Base-by-base conservation (phyloP, 2,329 filamentous ascomycete species). In the Fusarium verticillioides region DNA sequence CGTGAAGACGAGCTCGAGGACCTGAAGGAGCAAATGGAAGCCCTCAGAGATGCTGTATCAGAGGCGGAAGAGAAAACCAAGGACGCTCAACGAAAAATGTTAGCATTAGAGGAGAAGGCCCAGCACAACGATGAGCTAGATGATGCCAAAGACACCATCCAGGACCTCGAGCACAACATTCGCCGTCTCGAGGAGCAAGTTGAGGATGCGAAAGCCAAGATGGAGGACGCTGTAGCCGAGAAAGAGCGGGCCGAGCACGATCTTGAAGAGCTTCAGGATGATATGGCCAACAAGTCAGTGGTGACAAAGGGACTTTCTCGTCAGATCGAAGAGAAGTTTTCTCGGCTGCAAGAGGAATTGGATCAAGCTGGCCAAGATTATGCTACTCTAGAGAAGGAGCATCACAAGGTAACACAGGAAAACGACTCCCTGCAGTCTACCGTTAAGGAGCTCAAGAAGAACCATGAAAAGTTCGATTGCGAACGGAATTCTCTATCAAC, bases 241-340 rank as follows among this genome's bases (percentile, higher is more conserved):
- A 89, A 88, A 73, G 84, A 89, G 28, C 85, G 87, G 36, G 90
- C 90, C 5, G 88, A 91, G 75, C 83, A 82, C 11, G 87, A 92
- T 66, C 83, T 92, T 21, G 87, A 91, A 75, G 90, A 92, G 77
- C 85, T 95, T 30, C 92, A 93, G 70, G 92, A 94, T 60, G 93
- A 95, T 76, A 90, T 95, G 87, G 88, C 92, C 28, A 92, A 95
- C 82, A 95, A 94, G 76, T 95, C 93, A 0, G 87, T 94, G 42
- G 90, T 90, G 60, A 93, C 92, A 18, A 94, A 93, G 78, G 92
- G 92, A 5, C 85, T 94, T 13, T 93, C 90, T 59, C 89, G 92
- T 37, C 93, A 95, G 81, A 87, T 94, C 23, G 92, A 95, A 77
- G 92, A 94, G 74, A 94, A 91, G 80, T 84, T 90, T 13, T 83